Evolutionary conservation across 2,329 filamentous ascomycete species (phyloP).

Genomic region (Aspergillus latus): DNA sequence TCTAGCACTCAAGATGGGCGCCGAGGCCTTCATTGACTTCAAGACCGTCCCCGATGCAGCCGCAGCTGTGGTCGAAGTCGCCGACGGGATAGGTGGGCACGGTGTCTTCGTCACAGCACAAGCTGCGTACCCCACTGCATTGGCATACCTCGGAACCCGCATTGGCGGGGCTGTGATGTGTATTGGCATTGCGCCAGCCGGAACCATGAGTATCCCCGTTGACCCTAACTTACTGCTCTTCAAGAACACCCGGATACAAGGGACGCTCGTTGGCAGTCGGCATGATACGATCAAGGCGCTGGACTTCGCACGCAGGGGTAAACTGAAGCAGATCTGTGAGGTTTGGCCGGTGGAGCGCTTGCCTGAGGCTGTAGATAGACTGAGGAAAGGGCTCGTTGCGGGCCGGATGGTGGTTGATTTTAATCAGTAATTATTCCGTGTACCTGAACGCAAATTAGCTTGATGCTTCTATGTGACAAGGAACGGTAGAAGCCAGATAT

Average conservation of each 20-base stretch:
- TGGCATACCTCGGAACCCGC: conserved; percentile 42
- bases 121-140: conserved; percentile 42
- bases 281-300: conserved; percentile 34
- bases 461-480: too few species aligned
- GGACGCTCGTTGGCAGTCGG: conserved; percentile 33
- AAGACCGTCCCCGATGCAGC: conserved; percentile 37
- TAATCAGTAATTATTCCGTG: conserved; percentile 30
- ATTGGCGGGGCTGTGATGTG: conserved; percentile 56
- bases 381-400: conserved; percentile 52
- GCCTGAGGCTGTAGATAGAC: conserved; percentile 52
- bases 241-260: conserved; percentile 29
- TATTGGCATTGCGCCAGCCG: conserved; percentile 40
- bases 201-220: conserved; percentile 23
- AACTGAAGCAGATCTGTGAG: conserved; percentile 52
- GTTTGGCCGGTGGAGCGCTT: conserved; percentile 49
- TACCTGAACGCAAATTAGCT: too few species aligned
- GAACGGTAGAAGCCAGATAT: too few species aligned
- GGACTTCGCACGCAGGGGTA: conserved; percentile 51
- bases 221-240: conserved; percentile 30
- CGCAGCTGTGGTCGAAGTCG: conserved; percentile 47
- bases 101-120: conserved; percentile 45
- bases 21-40: conserved; percentile 59
- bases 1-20: conserved; percentile 51
- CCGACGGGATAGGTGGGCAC: conserved; percentile 50
- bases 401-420: conserved; percentile 57